Evolutionary conservation across 805 yeast genomes (phyloP), one percentile per base, ranked within the genome.

Genomic region (Candida vaughaniae): DNA sequence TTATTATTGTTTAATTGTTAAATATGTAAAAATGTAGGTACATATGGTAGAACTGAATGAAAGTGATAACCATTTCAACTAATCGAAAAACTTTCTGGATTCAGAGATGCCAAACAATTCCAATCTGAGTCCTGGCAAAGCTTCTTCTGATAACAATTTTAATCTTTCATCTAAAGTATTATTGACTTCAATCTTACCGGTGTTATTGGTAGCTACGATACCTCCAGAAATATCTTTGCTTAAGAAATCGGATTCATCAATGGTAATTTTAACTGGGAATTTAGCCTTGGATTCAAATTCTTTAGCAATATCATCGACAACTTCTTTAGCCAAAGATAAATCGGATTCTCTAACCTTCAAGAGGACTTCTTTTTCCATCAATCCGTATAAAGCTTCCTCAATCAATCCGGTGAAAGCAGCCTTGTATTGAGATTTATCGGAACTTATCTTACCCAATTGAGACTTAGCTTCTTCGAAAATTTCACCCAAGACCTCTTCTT

Each of bases 161-260:
- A 93, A 78, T 69, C 99, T 86, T 72, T 90, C 97, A 55, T 89
- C 96, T 55, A 93, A 75, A 32, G 99, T 90, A 71, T 93, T 93
- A 66, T 86, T 75, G 39, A 93, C 87, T 52, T 84, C 90, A 49
- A 93, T 89, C 67, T 85, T 87, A 37, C 95, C 95, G 29, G 76
- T 61, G 25, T 76, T 75, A 57, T 85, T 85, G 38, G 75, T 61
- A 32, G 87, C 73, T 31, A 88, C 63, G 26, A 81, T 87, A 58
- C 99, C 99, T 47, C 99, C 99, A 25, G 91, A 80, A 45, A 70
- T 56, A 33, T 79, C 82, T 30, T 78, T 73, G 47, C 73, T 74
- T 56, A 93, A 74, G 59, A 63, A 79, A 29, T 71, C 52, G 10
- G 66, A 51, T 44, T 82, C 86, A 49, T 77, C 77, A 39, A 89